Percentiles rank a stretch among this genome's conserved stretches.
These are phyloP conservation scores for Isatis tinctoria DNA, from an alignment of 345 rosid genomes.

Conservation along the genomic window DNA sequence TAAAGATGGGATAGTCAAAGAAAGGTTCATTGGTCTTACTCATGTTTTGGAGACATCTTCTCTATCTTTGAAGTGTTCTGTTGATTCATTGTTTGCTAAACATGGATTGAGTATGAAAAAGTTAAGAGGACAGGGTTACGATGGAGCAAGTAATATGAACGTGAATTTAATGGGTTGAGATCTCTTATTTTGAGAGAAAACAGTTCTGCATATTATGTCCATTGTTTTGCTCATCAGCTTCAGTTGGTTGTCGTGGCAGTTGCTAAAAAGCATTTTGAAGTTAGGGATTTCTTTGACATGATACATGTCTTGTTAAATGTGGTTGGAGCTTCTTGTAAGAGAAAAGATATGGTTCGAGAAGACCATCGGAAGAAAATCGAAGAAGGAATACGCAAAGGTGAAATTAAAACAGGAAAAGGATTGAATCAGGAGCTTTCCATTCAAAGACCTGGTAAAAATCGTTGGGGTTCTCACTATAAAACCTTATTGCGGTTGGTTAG, in stretches of 20 bases:
- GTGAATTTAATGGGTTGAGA: background rate
- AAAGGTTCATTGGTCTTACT: background rate
- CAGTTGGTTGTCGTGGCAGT: background rate
- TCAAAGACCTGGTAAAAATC: background rate
- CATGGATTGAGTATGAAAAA: background rate
- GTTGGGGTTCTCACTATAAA: background rate
- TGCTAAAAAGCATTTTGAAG: background rate
- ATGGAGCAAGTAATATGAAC: background rate
- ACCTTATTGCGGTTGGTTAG: background rate
- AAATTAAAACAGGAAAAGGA: background rate
- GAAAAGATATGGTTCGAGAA: background rate
- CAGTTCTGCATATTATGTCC: background rate
- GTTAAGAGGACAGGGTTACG: background rate
- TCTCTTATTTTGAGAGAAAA: background rate
- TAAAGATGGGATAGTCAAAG: background rate
- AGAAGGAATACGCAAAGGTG: background rate
- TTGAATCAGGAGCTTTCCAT: background rate
- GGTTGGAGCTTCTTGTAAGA: background rate
- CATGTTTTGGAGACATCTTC: background rate
- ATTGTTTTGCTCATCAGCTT: background rate
- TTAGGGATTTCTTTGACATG: background rate
- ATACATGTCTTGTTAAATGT: background rate
- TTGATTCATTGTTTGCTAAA: background rate
- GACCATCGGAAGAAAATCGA: background rate
- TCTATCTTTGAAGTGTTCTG: background rate